Percentiles rank a stretch among this genome's conserved stretches.
These are phyloP conservation scores for Zygoascus flipseniorum DNA, from an alignment of 805 yeast species.

Conservation along the genomic window DNA sequence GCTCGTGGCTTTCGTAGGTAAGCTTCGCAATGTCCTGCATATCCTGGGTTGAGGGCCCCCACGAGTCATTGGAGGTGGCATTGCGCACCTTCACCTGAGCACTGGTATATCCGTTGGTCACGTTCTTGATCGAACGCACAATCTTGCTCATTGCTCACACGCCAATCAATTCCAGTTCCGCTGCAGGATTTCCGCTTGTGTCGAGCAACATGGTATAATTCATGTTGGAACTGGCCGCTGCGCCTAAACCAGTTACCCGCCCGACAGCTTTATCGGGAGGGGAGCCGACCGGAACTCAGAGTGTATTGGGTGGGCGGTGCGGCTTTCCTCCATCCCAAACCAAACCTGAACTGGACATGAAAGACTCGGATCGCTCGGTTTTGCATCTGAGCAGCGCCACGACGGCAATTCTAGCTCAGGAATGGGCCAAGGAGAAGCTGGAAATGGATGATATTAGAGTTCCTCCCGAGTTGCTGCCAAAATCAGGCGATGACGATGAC, in stretches of 20 bases:
- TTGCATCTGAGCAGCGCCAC: constrained; percentile 23
- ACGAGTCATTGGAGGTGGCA: constrained; percentile 77
- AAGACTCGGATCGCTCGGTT: constrained; percentile 27
- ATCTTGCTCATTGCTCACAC: constrained; percentile 55
- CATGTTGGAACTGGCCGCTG: too few species aligned
- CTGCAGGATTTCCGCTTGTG: too few species aligned
- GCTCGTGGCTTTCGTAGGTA: constrained; percentile 64
- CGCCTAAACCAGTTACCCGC: too few species aligned
- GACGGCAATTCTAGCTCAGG: constrained; percentile 21
- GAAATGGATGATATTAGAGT: constrained; percentile 23
- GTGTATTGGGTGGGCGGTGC: too few species aligned
- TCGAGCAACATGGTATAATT: too few species aligned
- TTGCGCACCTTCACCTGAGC: constrained; percentile 85
- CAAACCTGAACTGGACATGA: constrained; percentile 10
- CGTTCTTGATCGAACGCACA: constrained; percentile 79
- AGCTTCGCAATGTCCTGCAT: constrained; percentile 77
- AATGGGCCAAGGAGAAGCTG: constrained; percentile 25
- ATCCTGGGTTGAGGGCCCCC: constrained; percentile 72
- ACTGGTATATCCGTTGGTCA: constrained; percentile 78
- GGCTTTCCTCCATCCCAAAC: too few species aligned
- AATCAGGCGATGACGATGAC: constrained; percentile 20
- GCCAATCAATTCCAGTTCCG: too few species aligned
- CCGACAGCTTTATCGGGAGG: background rate
- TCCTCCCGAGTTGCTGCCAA: constrained; percentile 16
- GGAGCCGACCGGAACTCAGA: too few species aligned